Percentiles rank a stretch among this genome's conserved stretches.
phyloP scores from a whole-genome alignment of 2,329 filamentous ascomycete genomes.

The Kalaharituber pfeilii region DNA sequence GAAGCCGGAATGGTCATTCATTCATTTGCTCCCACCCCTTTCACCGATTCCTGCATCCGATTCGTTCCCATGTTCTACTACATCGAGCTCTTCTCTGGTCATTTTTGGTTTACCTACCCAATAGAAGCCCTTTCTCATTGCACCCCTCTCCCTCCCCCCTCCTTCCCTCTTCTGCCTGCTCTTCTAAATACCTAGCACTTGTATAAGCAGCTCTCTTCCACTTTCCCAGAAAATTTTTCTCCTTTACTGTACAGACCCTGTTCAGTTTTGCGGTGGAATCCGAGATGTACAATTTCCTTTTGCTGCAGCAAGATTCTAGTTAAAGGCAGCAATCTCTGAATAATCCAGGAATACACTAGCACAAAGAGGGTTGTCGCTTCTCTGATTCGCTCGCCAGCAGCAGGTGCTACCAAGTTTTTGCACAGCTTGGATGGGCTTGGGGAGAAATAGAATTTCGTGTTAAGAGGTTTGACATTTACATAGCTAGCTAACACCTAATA shows the following conservation, averaged over 20 bases:
- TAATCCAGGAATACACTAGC: not conserved
- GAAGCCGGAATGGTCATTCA: no score
- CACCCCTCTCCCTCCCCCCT: not conserved
- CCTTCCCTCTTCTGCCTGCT: not conserved
- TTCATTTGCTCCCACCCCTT: not conserved
- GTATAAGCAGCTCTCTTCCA: no score
- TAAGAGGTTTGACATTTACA: not conserved
- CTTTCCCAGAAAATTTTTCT: not conserved
- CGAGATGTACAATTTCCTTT: not conserved
- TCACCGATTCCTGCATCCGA: not conserved
- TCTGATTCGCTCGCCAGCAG: not conserved
- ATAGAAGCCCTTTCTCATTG: not conserved
- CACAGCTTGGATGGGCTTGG: not conserved
- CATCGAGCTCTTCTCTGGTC: not conserved
- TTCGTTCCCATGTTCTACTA: not conserved
- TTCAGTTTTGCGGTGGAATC: not conserved
- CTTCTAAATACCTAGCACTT: not conserved
- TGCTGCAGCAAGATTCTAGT: not conserved
- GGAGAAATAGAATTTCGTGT: not conserved
- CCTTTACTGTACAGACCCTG: not conserved
- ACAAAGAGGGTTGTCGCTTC: not conserved
- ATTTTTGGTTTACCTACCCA: not conserved
- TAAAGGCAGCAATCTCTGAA: not conserved
- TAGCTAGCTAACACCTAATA: not conserved
- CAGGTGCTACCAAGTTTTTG: not conserved